Conservation (phyloP, 768 basidiomycete genomes). For the Russula ochroleuca region DNA sequence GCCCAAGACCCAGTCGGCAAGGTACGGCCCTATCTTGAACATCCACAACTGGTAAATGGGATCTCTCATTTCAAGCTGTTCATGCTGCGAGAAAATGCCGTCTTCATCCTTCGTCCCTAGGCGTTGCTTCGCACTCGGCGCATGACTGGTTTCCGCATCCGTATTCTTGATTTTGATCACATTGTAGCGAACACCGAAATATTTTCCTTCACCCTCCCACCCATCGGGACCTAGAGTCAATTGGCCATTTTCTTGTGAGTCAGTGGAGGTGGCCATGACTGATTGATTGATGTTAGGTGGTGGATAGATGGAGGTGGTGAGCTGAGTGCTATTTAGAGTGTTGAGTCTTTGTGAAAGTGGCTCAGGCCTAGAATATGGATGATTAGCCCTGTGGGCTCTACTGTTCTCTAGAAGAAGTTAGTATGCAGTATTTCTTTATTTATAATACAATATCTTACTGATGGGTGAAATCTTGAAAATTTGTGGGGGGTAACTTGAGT, state of each 20-base stretch:
- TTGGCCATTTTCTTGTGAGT: not conserved
- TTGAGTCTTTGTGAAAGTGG: not conserved
- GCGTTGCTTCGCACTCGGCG: not conserved
- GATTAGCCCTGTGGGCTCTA: not conserved
- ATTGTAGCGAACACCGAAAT: not conserved
- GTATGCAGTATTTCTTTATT: not conserved
- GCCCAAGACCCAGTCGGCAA: slow-evolving; percentile 16
- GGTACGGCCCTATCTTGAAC: slow-evolving; percentile 5
- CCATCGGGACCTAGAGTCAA: not conserved
- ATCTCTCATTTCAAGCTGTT: rapidly evolving
- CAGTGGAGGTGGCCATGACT: not conserved
- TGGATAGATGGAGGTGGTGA: not conserved
- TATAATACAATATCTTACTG: not conserved
- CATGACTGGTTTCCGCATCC: not conserved
- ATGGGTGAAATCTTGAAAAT: slow-evolving; percentile 13
- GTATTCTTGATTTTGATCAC: slow-evolving; percentile 15
- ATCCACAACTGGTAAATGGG: not conserved
- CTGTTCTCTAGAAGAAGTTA: not conserved
- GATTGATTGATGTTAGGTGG: not conserved
- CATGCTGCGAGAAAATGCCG: slow-evolving; percentile 3
- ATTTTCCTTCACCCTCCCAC: not conserved
- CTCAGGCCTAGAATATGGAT: not conserved
- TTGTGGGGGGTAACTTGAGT: too few relatives aligned
- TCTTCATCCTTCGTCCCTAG: not conserved
- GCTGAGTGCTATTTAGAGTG: not conserved